phyloP scores from a whole-genome alignment of 2,329 filamentous ascomycete species.

The Colletotrichum sp. region DNA sequence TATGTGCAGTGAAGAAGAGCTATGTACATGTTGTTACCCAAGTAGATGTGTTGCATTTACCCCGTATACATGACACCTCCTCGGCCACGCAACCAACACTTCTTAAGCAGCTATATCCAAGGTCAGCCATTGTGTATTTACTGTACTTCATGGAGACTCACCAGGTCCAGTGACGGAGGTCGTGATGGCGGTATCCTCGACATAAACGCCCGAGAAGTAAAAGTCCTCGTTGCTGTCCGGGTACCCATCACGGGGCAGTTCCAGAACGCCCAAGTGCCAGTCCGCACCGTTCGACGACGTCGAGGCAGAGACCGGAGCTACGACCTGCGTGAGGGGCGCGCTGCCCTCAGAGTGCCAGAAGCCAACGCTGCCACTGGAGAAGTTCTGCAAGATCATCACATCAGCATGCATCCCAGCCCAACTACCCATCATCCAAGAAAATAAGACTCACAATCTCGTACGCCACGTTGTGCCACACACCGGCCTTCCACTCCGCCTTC shows the following conservation, averaged over 20 bases:
- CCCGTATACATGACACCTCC: background rate
- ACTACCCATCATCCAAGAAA: background rate
- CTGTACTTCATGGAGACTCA: background rate
- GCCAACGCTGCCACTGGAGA: constrained; percentile 62
- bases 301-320: constrained; percentile 62
- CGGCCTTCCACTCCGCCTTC: constrained; percentile 64
- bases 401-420: background rate
- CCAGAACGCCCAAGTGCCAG: constrained; percentile 75
- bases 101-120: background rate
- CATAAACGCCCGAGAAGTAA: constrained; percentile 75
- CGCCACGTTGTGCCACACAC: constrained; percentile 77
- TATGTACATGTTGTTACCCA: background rate
- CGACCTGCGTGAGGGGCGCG: constrained; percentile 60
- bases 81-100: background rate
- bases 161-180: constrained; percentile 33
- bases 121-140: background rate
- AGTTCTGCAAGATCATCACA: constrained; percentile 47
- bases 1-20: background rate
- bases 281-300: constrained; percentile 72
- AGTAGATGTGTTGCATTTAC: background rate
- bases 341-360: constrained; percentile 74
- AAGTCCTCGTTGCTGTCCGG: constrained; percentile 66
- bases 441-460: constrained; percentile 63
- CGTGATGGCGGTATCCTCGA: constrained; percentile 54
- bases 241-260: constrained; percentile 63